Evolutionary conservation across 495 filamentous ascomycete species (phyloP).

Genomic region (Penicillium lividum): DNA sequence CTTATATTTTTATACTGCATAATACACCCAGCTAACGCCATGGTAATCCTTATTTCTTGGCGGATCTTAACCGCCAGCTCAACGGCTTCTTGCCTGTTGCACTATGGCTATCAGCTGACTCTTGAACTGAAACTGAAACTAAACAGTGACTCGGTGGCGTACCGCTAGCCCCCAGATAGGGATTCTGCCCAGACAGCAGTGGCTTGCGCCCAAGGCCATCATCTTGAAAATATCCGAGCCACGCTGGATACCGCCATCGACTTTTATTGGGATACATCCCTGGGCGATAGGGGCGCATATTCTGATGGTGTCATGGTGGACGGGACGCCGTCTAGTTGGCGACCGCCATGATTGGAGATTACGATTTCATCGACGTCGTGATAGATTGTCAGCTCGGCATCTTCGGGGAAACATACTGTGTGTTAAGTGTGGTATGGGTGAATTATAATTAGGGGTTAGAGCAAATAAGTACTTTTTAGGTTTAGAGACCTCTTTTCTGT

Average conservation of each 20-base stretch:
- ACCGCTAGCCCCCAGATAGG: conserved; percentile 26
- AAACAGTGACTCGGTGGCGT: conserved; percentile 18
- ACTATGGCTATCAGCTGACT: conserved; percentile 17
- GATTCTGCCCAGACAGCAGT: conserved; percentile 14
- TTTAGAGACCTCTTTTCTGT: too few species aligned
- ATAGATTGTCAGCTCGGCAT: conserved; percentile 44
- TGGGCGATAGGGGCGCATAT: conserved; percentile 52
- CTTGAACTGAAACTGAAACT: conserved; percentile 7
- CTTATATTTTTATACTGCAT: not conserved
- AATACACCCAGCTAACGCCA: conserved; percentile 38
- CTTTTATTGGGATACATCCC: conserved; percentile 14
- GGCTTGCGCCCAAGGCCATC: conserved; percentile 15
- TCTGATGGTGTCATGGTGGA: conserved; percentile 60
- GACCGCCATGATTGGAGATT: conserved; percentile 66
- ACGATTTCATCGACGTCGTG: conserved; percentile 61
- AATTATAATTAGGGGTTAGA: too few species aligned
- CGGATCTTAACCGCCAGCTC: conserved; percentile 38
- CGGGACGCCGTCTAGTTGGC: conserved; percentile 61
- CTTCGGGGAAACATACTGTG: conserved; percentile 60
- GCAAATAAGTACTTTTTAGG: too few species aligned
- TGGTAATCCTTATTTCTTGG: conserved; percentile 40
- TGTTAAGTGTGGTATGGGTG: too few species aligned
- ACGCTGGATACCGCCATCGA: conserved; percentile 19
- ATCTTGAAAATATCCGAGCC: conserved; percentile 22
- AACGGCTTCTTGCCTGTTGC: conserved; percentile 42